phyloP scores from a whole-genome alignment of 208 protist genomes.

The Trypanosoma lewisi region DNA sequence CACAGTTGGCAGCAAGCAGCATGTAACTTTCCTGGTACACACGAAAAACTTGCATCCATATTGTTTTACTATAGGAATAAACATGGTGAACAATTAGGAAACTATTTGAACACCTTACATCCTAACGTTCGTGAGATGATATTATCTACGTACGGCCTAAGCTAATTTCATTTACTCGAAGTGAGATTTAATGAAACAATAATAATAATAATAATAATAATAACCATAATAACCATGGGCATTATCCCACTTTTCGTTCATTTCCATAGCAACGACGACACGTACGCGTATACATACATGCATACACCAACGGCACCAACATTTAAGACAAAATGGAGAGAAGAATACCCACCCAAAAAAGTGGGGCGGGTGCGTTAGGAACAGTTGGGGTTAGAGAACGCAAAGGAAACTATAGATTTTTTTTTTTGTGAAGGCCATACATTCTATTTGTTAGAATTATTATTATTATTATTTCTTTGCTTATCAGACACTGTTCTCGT shows the following conservation, averaged over 20 bases:
- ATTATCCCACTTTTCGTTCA: no score
- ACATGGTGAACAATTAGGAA: conserved; percentile 23
- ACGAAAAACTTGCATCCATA: conserved; percentile 34
- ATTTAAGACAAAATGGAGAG: not conserved
- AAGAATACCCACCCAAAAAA: not conserved
- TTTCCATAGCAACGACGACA: no score
- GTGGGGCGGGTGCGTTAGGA: not conserved
- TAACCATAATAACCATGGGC: no score
- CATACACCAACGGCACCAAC: no score
- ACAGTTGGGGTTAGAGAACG: not conserved
- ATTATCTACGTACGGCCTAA: conserved; percentile 23
- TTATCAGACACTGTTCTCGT: no score
- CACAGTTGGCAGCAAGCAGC: conserved; percentile 70
- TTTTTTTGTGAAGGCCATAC: not conserved
- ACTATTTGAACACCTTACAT: conserved; percentile 20
- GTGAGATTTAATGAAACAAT: not conserved
- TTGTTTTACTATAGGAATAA: conserved; percentile 26
- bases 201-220: no score
- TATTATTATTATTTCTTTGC: no score
- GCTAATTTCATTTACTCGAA: not conserved
- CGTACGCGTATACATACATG: no score
- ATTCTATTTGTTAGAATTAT: not conserved
- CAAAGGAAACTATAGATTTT: not conserved
- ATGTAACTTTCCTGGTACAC: conserved; percentile 41
- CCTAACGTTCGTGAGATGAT: conserved; percentile 36